Conservation (phyloP, 1,284 basidiomycete species). For the Marasmius oreades region DNA sequence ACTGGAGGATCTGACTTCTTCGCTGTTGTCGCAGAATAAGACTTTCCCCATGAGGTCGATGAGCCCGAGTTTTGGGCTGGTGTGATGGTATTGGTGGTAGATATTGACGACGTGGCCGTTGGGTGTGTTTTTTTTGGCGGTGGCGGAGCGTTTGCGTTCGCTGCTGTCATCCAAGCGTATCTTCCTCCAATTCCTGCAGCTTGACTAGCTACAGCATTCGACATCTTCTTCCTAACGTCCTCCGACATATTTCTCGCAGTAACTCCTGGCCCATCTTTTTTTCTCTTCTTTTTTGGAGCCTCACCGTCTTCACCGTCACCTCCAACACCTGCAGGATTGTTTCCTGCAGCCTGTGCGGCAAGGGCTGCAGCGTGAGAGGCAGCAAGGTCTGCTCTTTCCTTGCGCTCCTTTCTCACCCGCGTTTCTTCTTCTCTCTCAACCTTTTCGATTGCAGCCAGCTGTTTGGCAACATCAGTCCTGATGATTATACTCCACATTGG, state of each 20-base stretch:
- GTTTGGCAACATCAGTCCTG: conserved; percentile 71
- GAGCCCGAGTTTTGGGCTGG: conserved; percentile 34
- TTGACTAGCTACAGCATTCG: conserved; percentile 83
- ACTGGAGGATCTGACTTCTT: conserved; percentile 32
- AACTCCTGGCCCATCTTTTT: conserved; percentile 79
- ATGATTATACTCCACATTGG: conserved; percentile 81
- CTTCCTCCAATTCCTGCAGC: conserved; percentile 78
- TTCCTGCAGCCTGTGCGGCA: conserved; percentile 50
- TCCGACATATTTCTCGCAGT: conserved; percentile 85
- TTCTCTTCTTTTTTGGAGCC: conserved; percentile 72
- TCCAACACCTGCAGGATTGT: conserved; percentile 20
- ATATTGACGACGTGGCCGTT: conserved; percentile 21
- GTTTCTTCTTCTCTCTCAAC: conserved; percentile 81
- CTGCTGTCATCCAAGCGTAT: conserved; percentile 83
- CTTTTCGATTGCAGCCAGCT: conserved; percentile 68
- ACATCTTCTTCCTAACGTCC: conserved; percentile 85
- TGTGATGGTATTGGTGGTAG: conserved; percentile 27
- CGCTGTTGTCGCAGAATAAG: conserved; percentile 54
- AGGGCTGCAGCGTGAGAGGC: conserved; percentile 61
- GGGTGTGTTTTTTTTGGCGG: conserved; percentile 38
- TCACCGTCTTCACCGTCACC: conserved; percentile 46
- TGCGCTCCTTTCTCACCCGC: conserved; percentile 65
- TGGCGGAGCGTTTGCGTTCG: conserved; percentile 40
- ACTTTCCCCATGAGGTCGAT: conserved; percentile 54
- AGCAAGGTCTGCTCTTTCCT: conserved; percentile 67